These are phyloP conservation scores for Xylaria sp. DNA, from an alignment of 2,329 filamentous ascomycete species.

Conservation along the genomic window DNA sequence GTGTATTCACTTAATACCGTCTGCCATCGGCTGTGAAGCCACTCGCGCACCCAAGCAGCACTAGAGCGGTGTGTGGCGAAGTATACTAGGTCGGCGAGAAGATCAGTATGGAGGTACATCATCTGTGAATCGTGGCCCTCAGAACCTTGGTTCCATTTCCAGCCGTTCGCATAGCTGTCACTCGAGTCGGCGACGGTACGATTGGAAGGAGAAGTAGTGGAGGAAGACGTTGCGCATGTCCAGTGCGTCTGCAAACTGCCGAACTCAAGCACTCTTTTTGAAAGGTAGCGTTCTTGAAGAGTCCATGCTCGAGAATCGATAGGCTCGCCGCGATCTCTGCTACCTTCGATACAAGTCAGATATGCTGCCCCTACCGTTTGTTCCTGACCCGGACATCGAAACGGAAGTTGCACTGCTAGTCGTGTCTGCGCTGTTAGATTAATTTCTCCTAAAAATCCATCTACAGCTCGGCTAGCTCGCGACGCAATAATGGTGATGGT, in stretches of 20 bases:
- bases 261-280: slow-evolving; percentile 19
- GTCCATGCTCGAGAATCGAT: slow-evolving; percentile 25
- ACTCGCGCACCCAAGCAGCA: slow-evolving; percentile 7
- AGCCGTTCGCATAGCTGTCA: slow-evolving; percentile 6
- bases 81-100: slow-evolving; percentile 4
- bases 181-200: background rate
- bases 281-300: slow-evolving; percentile 23
- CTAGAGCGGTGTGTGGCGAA: slow-evolving; percentile 3
- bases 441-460: slow-evolving; percentile 21
- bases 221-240: slow-evolving; percentile 12
- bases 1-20: slow-evolving; percentile 19
- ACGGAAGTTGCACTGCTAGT: slow-evolving; percentile 18
- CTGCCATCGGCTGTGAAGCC: slow-evolving; percentile 19
- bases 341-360: slow-evolving; percentile 6
- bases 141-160: slow-evolving; percentile 8
- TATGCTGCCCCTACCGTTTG: slow-evolving; percentile 13
- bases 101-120: slow-evolving; percentile 7
- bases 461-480: slow-evolving; percentile 6
- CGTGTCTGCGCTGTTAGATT: background rate
- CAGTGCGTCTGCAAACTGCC: slow-evolving; percentile 19
- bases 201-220: background rate
- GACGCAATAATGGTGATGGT: slow-evolving; percentile 22
- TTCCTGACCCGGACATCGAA: slow-evolving; percentile 10
- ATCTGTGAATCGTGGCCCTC: slow-evolving; percentile 8
- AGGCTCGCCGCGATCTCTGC: slow-evolving; percentile 13